These are phyloP conservation scores for Neocucurbitaria cava DNA, from an alignment of 2,329 filamentous ascomycete species.

Conservation along the genomic window DNA sequence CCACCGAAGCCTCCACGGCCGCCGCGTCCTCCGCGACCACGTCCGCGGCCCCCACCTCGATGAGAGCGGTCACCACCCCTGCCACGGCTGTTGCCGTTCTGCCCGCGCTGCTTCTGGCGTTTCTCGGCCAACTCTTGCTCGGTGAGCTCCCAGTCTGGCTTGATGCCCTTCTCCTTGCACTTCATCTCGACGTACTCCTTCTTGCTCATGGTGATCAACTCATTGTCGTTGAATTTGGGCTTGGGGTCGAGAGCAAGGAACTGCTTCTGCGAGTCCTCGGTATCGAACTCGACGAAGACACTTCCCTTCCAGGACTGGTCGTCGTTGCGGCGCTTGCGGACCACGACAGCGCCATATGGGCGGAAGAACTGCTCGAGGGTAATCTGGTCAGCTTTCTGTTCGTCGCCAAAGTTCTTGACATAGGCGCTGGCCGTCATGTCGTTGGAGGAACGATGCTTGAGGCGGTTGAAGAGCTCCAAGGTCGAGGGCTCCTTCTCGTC, in stretches of 20 bases:
- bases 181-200: slow-evolving; percentile 73
- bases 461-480: slow-evolving; percentile 55
- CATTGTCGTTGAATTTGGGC: slow-evolving; percentile 82
- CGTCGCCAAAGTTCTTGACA: slow-evolving; percentile 90
- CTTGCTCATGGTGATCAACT: slow-evolving; percentile 86
- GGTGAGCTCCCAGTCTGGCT: slow-evolving; percentile 50
- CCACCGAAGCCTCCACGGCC: slow-evolving; percentile 27
- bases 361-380: slow-evolving; percentile 93
- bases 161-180: slow-evolving; percentile 55
- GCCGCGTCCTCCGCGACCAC: slow-evolving; percentile 35
- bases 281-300: slow-evolving; percentile 91
- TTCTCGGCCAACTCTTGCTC: slow-evolving; percentile 23
- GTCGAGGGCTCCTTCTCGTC: slow-evolving; percentile 27
- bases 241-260: slow-evolving; percentile 82
- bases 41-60: slow-evolving; percentile 37
- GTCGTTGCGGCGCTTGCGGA: slow-evolving; percentile 82
- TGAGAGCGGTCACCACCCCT: slow-evolving; percentile 39
- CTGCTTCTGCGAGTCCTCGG: slow-evolving; percentile 76
- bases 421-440: slow-evolving; percentile 81
- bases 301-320: slow-evolving; percentile 87
- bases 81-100: slow-evolving; percentile 40
- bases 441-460: slow-evolving; percentile 65
- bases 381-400: slow-evolving; percentile 84
- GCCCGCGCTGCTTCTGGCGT: slow-evolving; percentile 16
- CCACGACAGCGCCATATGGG: slow-evolving; percentile 76